Conservation (phyloP, 139 green algal genomes). For the Volvox reticuliferus region DNA sequence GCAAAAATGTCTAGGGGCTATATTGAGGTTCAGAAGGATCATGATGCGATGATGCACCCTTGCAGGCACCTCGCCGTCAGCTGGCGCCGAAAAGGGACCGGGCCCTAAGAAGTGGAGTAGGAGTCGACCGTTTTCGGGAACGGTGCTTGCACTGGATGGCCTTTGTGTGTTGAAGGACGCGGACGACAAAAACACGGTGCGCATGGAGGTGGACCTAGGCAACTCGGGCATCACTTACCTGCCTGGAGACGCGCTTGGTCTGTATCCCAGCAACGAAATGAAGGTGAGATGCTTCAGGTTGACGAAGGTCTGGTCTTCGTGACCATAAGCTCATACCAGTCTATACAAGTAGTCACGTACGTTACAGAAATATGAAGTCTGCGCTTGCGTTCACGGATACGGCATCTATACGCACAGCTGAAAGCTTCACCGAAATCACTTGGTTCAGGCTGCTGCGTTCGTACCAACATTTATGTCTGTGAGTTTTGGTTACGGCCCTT, state of each 20-base stretch:
- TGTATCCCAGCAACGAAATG: constrained; percentile 82
- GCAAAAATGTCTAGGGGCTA: too few relatives aligned
- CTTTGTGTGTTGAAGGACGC: constrained; percentile 72
- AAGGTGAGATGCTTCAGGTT: constrained; percentile 51
- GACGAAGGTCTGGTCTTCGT: too few relatives aligned
- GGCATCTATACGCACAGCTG: too few relatives aligned
- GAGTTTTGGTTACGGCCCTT: neutral
- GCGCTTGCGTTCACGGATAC: too few relatives aligned
- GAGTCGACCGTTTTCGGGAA: constrained; percentile 72
- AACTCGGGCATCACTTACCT: constrained; percentile 81
- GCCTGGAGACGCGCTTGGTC: constrained; percentile 89
- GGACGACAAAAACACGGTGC: constrained; percentile 88
- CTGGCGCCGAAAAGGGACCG: constrained; percentile 11
- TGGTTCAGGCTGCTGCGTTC: too few relatives aligned
- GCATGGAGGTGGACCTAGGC: constrained; percentile 85
- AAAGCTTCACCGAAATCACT: too few relatives aligned
- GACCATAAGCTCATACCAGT: too few relatives aligned
- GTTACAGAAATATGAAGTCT: too few relatives aligned
- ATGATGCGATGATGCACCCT: neutral
- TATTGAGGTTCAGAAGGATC: neutral
- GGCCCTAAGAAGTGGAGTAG: constrained; percentile 72
- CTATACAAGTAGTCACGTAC: too few relatives aligned
- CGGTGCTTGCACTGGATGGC: constrained; percentile 72
- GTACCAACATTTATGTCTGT: too few relatives aligned
- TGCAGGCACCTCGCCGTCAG: neutral